phyloP scores from a whole-genome alignment of 2,329 filamentous ascomycete species.

The Venturia effusa region DNA sequence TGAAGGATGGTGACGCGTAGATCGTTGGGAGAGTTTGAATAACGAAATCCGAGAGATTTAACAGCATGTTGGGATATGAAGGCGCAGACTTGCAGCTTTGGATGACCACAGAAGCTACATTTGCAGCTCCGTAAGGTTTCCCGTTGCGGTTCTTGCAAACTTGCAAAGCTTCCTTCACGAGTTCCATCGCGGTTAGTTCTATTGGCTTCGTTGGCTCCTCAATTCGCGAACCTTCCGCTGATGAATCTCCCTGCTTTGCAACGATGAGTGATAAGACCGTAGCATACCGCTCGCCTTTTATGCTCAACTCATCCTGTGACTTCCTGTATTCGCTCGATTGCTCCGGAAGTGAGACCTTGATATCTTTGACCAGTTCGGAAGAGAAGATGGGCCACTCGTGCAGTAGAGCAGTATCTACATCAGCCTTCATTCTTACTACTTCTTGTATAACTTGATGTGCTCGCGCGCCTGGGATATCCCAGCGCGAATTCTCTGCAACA shows the following conservation, averaged over 20 bases:
- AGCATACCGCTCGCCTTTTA: slow-evolving; percentile 55
- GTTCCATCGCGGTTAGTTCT: slow-evolving; percentile 19
- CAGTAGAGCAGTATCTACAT: slow-evolving; percentile 25
- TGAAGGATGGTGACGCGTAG: slow-evolving; percentile 56
- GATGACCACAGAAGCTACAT: slow-evolving; percentile 43
- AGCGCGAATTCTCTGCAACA: slow-evolving; percentile 33
- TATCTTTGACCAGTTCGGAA: slow-evolving; percentile 49
- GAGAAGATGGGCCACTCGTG: slow-evolving; percentile 55
- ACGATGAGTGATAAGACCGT: slow-evolving; percentile 31
- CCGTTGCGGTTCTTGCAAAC: slow-evolving; percentile 46
- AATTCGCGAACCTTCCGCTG: neutral
- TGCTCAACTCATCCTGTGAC: slow-evolving; percentile 59
- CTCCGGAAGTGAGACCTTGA: slow-evolving; percentile 69
- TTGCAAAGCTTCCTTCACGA: slow-evolving; percentile 9
- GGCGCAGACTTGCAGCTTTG: slow-evolving; percentile 27
- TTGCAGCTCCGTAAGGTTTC: slow-evolving; percentile 56
- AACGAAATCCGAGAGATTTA: slow-evolving; percentile 1
- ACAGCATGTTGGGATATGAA: neutral
- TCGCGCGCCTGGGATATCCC: slow-evolving; percentile 37
- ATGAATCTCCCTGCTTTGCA: neutral
- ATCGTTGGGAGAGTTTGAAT: slow-evolving; percentile 43
- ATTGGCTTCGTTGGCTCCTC: neutral
- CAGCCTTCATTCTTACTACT: slow-evolving; percentile 25
- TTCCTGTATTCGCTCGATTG: slow-evolving; percentile 65
- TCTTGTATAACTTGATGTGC: slow-evolving; percentile 28